phyloP scores from a whole-genome alignment of 2,329 filamentous ascomycete species.

The Torrubiella hemipterigena region DNA sequence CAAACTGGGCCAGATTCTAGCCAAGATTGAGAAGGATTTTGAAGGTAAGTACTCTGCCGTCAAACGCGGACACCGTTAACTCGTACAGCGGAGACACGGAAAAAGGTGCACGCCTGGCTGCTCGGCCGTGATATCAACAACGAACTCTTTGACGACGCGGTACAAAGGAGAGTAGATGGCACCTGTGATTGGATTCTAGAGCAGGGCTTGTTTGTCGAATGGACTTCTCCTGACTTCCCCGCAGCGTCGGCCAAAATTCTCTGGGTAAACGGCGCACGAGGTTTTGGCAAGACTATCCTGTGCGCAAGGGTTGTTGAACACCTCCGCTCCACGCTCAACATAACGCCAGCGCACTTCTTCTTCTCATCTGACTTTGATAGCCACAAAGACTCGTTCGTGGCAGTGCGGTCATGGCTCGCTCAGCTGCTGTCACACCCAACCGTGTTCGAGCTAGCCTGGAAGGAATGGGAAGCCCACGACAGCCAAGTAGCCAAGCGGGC shows the following conservation, averaged over 20 bases:
- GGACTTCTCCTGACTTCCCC: not conserved
- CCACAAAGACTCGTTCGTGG: slow-evolving; percentile 13
- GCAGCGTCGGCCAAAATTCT: not conserved
- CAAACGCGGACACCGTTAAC: not conserved
- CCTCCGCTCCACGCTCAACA: not conserved
- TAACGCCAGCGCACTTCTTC: slow-evolving; percentile 17
- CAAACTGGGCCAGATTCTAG: not conserved
- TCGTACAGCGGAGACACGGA: not conserved
- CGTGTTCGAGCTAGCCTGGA: slow-evolving; percentile 7
- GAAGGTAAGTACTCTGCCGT: too few species aligned
- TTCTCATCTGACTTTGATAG: slow-evolving; percentile 16
- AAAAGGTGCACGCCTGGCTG: not conserved
- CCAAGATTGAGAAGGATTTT: not conserved
- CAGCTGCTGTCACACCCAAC: slow-evolving; percentile 8
- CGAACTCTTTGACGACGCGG: not conserved
- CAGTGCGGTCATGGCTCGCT: slow-evolving; percentile 18
- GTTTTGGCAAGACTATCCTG: slow-evolving; percentile 21
- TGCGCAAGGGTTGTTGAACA: slow-evolving; percentile 16
- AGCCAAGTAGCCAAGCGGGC: slow-evolving; percentile 8
- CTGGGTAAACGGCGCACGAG: slow-evolving; percentile 2
- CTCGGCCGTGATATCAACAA: not conserved
- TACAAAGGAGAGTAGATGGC: not conserved
- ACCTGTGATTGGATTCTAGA: not conserved
- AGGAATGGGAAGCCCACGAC: slow-evolving; percentile 1
- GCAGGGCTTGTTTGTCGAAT: not conserved